Percentiles rank a stretch among this genome's conserved stretches.
phyloP scores from a whole-genome alignment of 2,329 filamentous ascomycete genomes.

The Metarhizium humberi region DNA sequence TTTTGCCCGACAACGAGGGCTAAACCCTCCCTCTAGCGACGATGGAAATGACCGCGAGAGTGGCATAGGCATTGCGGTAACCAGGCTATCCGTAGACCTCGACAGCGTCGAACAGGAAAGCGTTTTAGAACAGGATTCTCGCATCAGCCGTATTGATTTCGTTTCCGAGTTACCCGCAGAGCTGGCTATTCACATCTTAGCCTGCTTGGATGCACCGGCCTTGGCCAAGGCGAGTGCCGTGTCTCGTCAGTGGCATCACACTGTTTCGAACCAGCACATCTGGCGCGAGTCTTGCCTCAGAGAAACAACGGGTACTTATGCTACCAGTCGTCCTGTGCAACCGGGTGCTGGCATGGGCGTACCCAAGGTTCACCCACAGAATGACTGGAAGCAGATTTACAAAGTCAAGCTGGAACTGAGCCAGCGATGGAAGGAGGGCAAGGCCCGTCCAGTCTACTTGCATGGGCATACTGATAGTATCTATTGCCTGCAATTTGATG shows the following conservation, averaged over 20 bases:
- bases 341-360: constrained; percentile 50
- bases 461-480: constrained; percentile 93
- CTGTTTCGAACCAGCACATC: constrained; percentile 45
- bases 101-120: constrained; percentile 25
- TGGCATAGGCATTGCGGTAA: constrained; percentile 52
- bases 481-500: constrained; percentile 96
- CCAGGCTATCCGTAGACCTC: constrained; percentile 29
- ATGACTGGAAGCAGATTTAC: constrained; percentile 84
- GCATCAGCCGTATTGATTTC: constrained; percentile 49
- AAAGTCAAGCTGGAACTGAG: constrained; percentile 67
- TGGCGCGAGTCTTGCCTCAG: constrained; percentile 56
- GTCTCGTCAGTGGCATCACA: constrained; percentile 38
- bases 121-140: constrained; percentile 23
- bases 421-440: constrained; percentile 68
- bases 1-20: constrained; percentile 29
- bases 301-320: constrained; percentile 51
- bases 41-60: constrained; percentile 52
- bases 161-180: constrained; percentile 45
- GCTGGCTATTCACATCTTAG: constrained; percentile 49
- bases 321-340: constrained; percentile 41
- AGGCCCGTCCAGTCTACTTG: constrained; percentile 75
- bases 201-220: constrained; percentile 43
- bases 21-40: constrained; percentile 30
- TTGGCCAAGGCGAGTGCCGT: constrained; percentile 41
- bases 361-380: constrained; percentile 45